Evolutionary conservation across 1,139 yeast species (phyloP).

Genomic region (Arxiozyma slooffiae): DNA sequence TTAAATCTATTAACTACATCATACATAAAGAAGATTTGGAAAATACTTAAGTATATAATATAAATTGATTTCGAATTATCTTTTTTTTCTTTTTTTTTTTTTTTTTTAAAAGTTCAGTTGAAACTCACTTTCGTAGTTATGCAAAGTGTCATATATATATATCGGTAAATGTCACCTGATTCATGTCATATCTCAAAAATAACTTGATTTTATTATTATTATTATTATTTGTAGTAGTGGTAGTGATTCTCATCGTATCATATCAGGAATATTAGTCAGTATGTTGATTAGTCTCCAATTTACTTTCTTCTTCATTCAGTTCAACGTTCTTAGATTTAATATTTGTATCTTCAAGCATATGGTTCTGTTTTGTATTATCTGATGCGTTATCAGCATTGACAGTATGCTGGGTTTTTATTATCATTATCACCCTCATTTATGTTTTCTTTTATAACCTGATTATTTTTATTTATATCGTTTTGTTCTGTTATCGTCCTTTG

Average conservation of each 20-base stretch:
- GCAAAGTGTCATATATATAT: neutral
- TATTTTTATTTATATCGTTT: too few species aligned
- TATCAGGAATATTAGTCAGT: constrained; percentile 1
- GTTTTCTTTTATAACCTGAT: neutral
- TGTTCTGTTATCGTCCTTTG: neutral
- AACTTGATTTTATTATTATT: neutral
- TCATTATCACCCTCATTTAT: neutral
- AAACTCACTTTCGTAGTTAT: neutral
- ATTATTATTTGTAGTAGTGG: too few species aligned
- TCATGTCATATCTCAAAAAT: neutral
- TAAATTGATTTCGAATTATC: too few species aligned
- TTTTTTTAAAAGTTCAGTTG: too few species aligned
- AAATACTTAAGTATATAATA: neutral
- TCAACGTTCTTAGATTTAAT: neutral
- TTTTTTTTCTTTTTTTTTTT: too few species aligned
- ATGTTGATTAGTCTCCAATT: neutral
- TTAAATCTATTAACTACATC: neutral
- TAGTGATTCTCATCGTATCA: neutral
- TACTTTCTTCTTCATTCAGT: neutral
- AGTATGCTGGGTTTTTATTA: neutral
- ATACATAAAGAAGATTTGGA: too few species aligned
- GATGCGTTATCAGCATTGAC: neutral
- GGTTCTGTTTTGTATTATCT: neutral
- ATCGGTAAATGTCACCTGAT: neutral
- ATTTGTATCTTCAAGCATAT: neutral